These are phyloP conservation scores for Cladosporium sp. DNA, from an alignment of 2,329 filamentous ascomycete species.

Conservation along the genomic window DNA sequence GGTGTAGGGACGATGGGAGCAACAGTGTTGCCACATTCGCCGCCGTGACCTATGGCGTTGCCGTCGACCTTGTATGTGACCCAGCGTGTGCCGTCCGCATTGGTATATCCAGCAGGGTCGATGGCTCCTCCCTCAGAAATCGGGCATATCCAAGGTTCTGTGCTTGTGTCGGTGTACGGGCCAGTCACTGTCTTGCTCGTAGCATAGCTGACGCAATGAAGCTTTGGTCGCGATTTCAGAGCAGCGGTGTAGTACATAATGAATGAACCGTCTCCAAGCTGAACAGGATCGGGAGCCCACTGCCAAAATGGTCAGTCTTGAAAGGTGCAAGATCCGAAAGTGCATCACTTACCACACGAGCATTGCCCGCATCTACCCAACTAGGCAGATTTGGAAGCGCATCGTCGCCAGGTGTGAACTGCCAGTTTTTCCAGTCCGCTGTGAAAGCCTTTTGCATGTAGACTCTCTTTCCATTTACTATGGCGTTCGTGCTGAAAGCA, in stretches of 20 bases:
- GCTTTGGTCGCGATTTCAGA: slow-evolving; percentile 25
- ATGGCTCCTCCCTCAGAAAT: slow-evolving; percentile 33
- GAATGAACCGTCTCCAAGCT: slow-evolving; percentile 38
- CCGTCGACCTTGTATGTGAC: slow-evolving; percentile 38
- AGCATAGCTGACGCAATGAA: slow-evolving; percentile 37
- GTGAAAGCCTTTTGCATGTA: slow-evolving; percentile 57
- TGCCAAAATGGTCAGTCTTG: neutral
- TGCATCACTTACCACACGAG: slow-evolving; percentile 45
- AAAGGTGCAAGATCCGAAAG: neutral
- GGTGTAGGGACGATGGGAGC: slow-evolving; percentile 30
- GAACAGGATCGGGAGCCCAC: slow-evolving; percentile 63
- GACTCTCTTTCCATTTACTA: slow-evolving; percentile 43
- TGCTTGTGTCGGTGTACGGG: slow-evolving; percentile 32
- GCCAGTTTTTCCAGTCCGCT: slow-evolving; percentile 50
- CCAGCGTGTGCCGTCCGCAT: slow-evolving; percentile 29
- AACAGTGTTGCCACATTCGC: slow-evolving; percentile 32
- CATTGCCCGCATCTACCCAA: slow-evolving; percentile 52
- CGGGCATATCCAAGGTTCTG: slow-evolving; percentile 33
- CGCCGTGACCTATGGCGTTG: slow-evolving; percentile 34
- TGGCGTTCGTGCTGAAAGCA: slow-evolving; percentile 52
- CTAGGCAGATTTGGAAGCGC: slow-evolving; percentile 52
- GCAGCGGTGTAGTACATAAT: slow-evolving; percentile 36
- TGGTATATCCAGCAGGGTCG: slow-evolving; percentile 33
- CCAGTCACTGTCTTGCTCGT: slow-evolving; percentile 31
- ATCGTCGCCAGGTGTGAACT: slow-evolving; percentile 51